These are phyloP conservation scores for Vitis rupestris DNA, from an alignment of 164 flowering plant genomes.

Conservation along the genomic window DNA sequence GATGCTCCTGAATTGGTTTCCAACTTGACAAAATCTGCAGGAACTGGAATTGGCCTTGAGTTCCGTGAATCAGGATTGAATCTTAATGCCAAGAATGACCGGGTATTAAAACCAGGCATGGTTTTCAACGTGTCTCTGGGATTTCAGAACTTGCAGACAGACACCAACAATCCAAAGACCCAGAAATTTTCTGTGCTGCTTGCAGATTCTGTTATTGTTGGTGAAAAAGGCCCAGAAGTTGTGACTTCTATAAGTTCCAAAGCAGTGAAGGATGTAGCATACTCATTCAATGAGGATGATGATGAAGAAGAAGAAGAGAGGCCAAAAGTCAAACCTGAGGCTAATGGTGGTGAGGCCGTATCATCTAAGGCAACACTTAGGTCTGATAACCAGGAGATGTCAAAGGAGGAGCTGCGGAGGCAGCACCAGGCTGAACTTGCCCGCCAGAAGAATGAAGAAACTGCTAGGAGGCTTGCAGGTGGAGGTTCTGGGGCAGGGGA, in stretches of 20 bases:
- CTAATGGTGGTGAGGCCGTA: conserved; percentile 22
- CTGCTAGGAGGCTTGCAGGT: conserved; percentile 77
- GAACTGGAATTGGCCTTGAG: conserved; percentile 83
- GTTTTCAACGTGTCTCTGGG: conserved; percentile 78
- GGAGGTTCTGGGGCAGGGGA: conserved; percentile 39
- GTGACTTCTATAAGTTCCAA: conserved; percentile 56
- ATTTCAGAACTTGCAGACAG: conserved; percentile 57
- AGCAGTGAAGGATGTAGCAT: conserved; percentile 68
- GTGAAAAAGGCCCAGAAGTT: conserved; percentile 39
- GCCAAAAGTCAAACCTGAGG: conserved; percentile 32
- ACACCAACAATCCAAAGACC: conserved; percentile 43
- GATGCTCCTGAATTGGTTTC: conserved; percentile 66
- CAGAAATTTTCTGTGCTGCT: conserved; percentile 57
- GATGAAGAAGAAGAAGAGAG: conserved; percentile 49
- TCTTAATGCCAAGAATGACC: conserved; percentile 68
- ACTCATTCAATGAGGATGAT: conserved; percentile 76
- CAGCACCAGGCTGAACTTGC: conserved; percentile 91
- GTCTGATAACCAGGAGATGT: conserved; percentile 66
- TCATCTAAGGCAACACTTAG: conserved; percentile 61
- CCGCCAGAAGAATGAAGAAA: conserved; percentile 83
- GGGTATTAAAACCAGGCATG: conserved; percentile 65
- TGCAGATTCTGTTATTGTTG: conserved; percentile 71
- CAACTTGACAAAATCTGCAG: conserved; percentile 66
- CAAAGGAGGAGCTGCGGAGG: conserved; percentile 74
- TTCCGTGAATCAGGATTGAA: conserved; percentile 72